Evolutionary conservation across 352 stramenopile species (phyloP), one percentile per base, ranked within the genome.

Genomic region (Phytopythium vexans): DNA sequence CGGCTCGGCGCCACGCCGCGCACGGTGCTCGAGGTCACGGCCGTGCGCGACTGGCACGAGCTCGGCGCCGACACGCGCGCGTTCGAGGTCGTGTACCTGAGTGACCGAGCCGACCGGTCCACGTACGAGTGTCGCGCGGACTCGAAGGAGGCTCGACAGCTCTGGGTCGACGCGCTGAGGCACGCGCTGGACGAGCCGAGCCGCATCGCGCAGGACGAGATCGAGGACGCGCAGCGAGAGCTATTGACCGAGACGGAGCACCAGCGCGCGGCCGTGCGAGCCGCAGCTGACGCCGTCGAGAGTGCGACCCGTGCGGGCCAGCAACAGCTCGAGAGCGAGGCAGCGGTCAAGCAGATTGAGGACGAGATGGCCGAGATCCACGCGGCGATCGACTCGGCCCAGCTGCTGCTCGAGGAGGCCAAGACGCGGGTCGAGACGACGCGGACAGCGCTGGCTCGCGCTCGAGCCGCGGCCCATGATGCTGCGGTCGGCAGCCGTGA

Each of bases 201-300:
- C 27, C 82, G 82, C 2, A 78, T 92, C 44, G 71, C 82, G 1
- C 65, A 86, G 40, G 82, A 92, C 14, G 82, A 92, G 54, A 89
- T 92, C 52, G 69, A 84, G 5, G 77, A 90, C 21, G 76, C 74
- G 2, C 82, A 91, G 54, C 62, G 68, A 3, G 68, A 85, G 31
- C 48, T 92, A 0, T 34, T 69, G 14, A 31, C 57, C 0, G 77
- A 89, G 37, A 49, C 60, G 3, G 62, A 76, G 36, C 52, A 64
- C 1, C 66, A 82, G 32, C 66, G 66, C 34, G 62, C 68, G 16
- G 78, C 73, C 2, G 68, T 87, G 42, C 54, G 66, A n/a, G 54
- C 65, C 4, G 78, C 78, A 4, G 69, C 67, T 0, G 73, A 82
- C 12, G 78, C 78, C 0, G 78, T 89, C 3, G 50, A 68, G 9